Base-by-base conservation (phyloP, 2,329 filamentous ascomycete genomes). In the Penicillium janthinellum region DNA sequence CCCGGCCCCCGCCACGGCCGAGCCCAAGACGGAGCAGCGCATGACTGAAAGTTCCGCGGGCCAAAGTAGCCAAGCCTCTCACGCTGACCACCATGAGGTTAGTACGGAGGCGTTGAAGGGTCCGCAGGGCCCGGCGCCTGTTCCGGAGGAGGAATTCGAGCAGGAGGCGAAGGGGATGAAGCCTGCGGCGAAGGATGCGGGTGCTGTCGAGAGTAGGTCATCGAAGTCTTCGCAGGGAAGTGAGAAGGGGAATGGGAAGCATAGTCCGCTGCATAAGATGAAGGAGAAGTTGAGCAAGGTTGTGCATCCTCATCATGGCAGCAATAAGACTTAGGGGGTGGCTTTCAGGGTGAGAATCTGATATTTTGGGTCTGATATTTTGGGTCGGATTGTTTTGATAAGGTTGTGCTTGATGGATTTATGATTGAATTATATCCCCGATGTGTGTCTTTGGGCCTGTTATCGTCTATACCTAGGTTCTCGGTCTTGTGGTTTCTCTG, bases 31-130 rank as follows among this genome's bases (percentile, higher is more conserved):
- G 3, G 64, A 68, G 57, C 66, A 68, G 47, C 66, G 66, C 35
- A 57, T 38, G 5, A 56, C 61, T n/a, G 51, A 59, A 12, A 45
- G 41, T 28, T 22, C 60, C 5, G 47, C 51, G 25, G 58, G 50
- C 20, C 44, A 57, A 31, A 48, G 56, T 22, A 54, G 56, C 25
- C 48, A 60, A 6, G 1, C 15, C 1, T 6, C 52, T n/a, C 17
- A 47, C n/a, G 28, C 25, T 10, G 42, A 37, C 2, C 52, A 54
- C 34, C 12, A 52, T 4, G 53, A 62, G 0, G 70, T 64, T 28
- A 74, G 71, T 56, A 57, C 69, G 53, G 73, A 75, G 37, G 70
- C 73, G 1, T 64, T 74, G 17, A 57, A 65, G 52, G 73, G 73
- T 0, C 73, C 73, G 4, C 64, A 71, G 37, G 62, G 63, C 35